Evolutionary conservation across 164 flowering plant species (phyloP).

Genomic region (Kalanchoe fedtschenkoi): DNA sequence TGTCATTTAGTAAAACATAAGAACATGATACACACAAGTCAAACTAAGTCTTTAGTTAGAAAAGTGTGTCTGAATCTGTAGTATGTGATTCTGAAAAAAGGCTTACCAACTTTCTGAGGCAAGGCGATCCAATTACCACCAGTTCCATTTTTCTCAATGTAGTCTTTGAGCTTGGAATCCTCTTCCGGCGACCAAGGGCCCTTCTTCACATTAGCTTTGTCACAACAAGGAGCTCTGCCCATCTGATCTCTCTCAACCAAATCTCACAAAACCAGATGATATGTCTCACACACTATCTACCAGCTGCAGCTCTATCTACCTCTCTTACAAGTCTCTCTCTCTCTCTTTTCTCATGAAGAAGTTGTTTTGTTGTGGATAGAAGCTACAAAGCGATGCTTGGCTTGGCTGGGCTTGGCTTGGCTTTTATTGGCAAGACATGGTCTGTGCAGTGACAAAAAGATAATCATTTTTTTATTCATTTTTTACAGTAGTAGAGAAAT

Average conservation of each 20-base stretch:
- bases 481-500: too few species aligned
- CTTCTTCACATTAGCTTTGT: slow-evolving; percentile 8
- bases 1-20: background rate
- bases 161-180: slow-evolving; percentile 7
- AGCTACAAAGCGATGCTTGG: background rate
- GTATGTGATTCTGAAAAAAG: background rate
- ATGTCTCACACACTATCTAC: too few species aligned
- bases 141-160: slow-evolving; percentile 8
- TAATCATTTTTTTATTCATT: background rate
- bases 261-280: background rate
- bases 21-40: background rate
- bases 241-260: background rate
- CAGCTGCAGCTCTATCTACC: too few species aligned
- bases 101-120: slow-evolving; percentile 8
- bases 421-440: background rate
- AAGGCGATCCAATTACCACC: slow-evolving; percentile 8
- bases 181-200: slow-evolving; percentile 10
- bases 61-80: background rate
- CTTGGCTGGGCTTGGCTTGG: too few species aligned
- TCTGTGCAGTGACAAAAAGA: background rate
- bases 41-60: background rate
- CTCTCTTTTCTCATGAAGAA: background rate
- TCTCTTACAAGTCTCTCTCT: background rate
- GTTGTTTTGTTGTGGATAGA: background rate
- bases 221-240: slow-evolving; percentile 10